Evolutionary conservation across 169 alveolate species (phyloP).

Genomic region (Eimeria praecox): DNA sequence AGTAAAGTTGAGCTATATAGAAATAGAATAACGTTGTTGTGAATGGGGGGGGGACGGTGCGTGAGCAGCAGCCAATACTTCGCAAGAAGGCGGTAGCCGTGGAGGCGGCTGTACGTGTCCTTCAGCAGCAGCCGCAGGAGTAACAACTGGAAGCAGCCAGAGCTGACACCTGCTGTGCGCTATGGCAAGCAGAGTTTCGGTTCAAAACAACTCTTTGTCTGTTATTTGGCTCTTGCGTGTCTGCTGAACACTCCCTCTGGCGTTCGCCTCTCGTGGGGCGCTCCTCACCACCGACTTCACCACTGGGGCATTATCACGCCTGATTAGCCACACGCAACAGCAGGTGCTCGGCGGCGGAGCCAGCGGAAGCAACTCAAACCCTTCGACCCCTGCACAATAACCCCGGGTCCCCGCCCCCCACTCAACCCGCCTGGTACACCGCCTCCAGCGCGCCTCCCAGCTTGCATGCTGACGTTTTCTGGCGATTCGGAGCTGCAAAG

Average conservation of each 20-base stretch:
- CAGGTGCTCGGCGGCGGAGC: not conserved
- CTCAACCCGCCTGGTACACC: conserved; percentile 33
- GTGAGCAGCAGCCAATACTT: conserved; percentile 57
- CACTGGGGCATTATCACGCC: conserved; percentile 26
- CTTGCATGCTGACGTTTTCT: conserved; percentile 33
- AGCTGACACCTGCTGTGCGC: conserved; percentile 66
- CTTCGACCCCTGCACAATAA: not conserved
- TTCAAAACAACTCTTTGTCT: conserved; percentile 53
- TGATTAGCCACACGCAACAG: conserved; percentile 8
- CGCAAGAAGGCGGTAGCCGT: conserved; percentile 73
- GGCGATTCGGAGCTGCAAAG: not conserved
- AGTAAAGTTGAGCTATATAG: not conserved
- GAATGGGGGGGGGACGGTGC: conserved; percentile 36
- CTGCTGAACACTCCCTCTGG: conserved; percentile 60
- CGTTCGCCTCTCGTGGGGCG: conserved; percentile 77
- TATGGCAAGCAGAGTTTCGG: conserved; percentile 65
- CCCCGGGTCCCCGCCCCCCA: conserved; percentile 5
- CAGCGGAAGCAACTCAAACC: conserved; percentile 45
- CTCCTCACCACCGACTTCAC: conserved; percentile 69
- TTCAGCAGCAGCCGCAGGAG: conserved; percentile 70
- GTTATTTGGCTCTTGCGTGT: conserved; percentile 66
- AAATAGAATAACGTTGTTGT: not conserved
- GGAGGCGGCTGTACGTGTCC: conserved; percentile 74
- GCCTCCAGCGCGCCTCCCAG: not conserved
- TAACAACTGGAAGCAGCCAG: conserved; percentile 68